Conservation (phyloP, 208 protist species). For the Sergeia podlipaevii region DNA sequence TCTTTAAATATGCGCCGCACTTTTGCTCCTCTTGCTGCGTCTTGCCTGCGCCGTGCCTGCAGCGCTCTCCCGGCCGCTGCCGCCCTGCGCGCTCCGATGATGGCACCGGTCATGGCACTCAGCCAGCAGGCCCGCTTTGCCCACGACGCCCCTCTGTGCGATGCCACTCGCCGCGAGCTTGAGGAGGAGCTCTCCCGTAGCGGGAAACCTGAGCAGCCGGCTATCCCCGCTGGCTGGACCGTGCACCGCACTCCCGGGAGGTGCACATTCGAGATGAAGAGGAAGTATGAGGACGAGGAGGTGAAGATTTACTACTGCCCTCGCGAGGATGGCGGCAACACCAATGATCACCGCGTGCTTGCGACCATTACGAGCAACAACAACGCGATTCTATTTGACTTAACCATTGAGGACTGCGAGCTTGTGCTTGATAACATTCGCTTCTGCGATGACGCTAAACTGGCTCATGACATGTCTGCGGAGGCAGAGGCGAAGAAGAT, state of each 20-base stretch:
- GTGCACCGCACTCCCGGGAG: slow-evolving; percentile 60
- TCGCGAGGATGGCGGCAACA: slow-evolving; percentile 39
- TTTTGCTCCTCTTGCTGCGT: slow-evolving; percentile 8
- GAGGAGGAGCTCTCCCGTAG: slow-evolving; percentile 80
- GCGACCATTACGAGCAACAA: slow-evolving; percentile 54
- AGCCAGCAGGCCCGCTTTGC: slow-evolving; percentile 42
- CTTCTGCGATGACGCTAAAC: slow-evolving; percentile 51
- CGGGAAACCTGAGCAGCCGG: slow-evolving; percentile 68
- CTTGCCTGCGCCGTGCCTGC: neutral
- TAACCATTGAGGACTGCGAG: slow-evolving; percentile 80
- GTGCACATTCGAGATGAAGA: slow-evolving; percentile 59
- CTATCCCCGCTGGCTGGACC: slow-evolving; percentile 66
- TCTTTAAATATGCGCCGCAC: slow-evolving; percentile 19
- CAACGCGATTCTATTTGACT: slow-evolving; percentile 57
- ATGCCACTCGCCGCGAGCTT: slow-evolving; percentile 61
- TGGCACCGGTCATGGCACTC: slow-evolving; percentile 5
- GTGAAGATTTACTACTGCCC: slow-evolving; percentile 65
- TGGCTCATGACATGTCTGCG: slow-evolving; percentile 55
- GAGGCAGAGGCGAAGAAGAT: slow-evolving; percentile 43
- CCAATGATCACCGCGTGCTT: slow-evolving; percentile 51
- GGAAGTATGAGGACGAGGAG: slow-evolving; percentile 76
- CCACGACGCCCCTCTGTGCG: slow-evolving; percentile 44
- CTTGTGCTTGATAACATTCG: slow-evolving; percentile 75
- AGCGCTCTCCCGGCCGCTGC: neutral
- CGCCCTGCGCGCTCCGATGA: neutral